Evolutionary conservation across 129 eudicot genomes (phyloP), one percentile per base, ranked within the genome.

Genomic region (Flaveria linearis): DNA sequence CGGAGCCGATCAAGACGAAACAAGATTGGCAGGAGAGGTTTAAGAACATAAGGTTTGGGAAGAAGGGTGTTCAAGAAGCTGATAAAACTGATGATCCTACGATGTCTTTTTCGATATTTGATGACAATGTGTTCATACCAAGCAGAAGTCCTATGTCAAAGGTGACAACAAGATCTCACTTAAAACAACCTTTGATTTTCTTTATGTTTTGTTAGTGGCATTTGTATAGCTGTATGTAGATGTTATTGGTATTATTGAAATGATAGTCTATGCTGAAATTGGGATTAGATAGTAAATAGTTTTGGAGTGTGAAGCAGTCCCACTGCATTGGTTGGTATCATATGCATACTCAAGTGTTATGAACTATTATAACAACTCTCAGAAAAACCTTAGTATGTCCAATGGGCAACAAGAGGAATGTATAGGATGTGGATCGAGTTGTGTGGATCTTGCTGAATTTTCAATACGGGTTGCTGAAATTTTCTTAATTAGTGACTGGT

Each of bases 21-120:
- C 91, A 78, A 18, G 98, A 90, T 78, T 93, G 97, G 98, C 96
- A 93, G 69, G 96, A 91, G 76, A 91, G 90, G 67, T 85, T 93
- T 9, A 88, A 84, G 79, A 93, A 86, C 69, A 82, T 93, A 30
- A 86, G 96, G 79, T 85, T 80, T 69, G 90, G 97, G 16, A 93
- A 86, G 69, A 90, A 77, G 47, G 93, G 90, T 61, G 83, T 43
- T 33, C 92, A 86, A 57, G 98, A 93, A 57, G 28, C 71, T n/a
- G 91, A 84, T 74, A 87, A 81, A 68, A 43, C 76, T 22, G 97
- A 90, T 68, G 87, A 82, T 75, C 60, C 86, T 0, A 52, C 82
- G 56, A 90, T 84, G 87, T 80, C 98, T 3, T 78, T 79, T 66
- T 84, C 91, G 33, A 69, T 84, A 18, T 88, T 82, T 81, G 97